Conservation (phyloP, 2,329 filamentous ascomycete genomes). For the Calonectria fujianensis region DNA sequence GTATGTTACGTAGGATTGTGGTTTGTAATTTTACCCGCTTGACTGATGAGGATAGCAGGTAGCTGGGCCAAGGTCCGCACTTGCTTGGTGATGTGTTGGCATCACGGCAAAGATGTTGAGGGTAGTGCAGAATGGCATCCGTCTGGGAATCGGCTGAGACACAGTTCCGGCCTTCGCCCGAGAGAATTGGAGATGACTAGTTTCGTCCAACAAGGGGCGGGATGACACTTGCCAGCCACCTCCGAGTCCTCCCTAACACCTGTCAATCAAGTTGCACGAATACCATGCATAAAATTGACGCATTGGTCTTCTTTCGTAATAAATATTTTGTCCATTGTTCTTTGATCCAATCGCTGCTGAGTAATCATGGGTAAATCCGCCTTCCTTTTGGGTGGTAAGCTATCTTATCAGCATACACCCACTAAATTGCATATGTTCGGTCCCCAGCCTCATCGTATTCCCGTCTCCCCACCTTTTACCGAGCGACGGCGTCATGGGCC, state of each 20-base stretch:
- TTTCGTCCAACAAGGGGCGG: not conserved
- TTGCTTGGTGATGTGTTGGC: too few relatives aligned
- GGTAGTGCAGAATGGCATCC: too few relatives aligned
- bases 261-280: not conserved
- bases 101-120: not conserved
- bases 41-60: not conserved
- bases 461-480: slow-evolving; percentile 48
- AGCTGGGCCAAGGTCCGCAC: too few relatives aligned
- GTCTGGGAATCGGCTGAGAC: not conserved
- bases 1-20: not conserved
- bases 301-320: too few relatives aligned
- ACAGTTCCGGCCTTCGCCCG: not conserved
- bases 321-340: not conserved
- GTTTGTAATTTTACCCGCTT: not conserved
- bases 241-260: not conserved
- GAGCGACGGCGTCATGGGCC: slow-evolving; percentile 49
- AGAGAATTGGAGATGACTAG: not conserved
- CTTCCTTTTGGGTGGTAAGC: slow-evolving; percentile 11
- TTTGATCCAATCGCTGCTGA: not conserved
- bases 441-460: slow-evolving; percentile 52
- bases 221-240: not conserved
- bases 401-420: slow-evolving; percentile 23
- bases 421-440: slow-evolving; percentile 45
- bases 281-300: not conserved
- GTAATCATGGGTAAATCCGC: not conserved